Evolutionary conservation across 441 rosid species (phyloP), one percentile per base, ranked within the genome.

Genomic region (Populus trichocarpa): DNA sequence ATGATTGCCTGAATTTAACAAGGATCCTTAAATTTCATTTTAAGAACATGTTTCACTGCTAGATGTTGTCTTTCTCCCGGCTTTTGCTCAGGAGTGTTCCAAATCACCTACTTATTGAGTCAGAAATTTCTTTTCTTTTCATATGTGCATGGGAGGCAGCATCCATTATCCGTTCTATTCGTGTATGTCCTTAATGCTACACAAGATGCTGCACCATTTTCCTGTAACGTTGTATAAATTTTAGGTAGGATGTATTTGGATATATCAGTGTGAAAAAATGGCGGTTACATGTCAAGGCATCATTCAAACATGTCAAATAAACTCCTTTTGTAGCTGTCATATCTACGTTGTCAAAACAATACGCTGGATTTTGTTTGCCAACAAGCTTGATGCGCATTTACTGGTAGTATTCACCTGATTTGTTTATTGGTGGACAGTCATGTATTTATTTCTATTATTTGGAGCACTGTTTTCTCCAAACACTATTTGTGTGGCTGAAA

Each of bases 141-240:
- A 8, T 32, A 40, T 76, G 61, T 70, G 65, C 5, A 67, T 77
- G 77, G 36, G 53, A 22, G 20, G 20, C 25, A 65, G 69, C 50
- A 42, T 69, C 72, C 46, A 9, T 25, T 57, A 26, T 70, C 67
- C 12, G 33, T n/a, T 61, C 38, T 42, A 23, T 71, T 68, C 40
- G 11, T 65, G 35, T 14, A 53, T 69, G 77, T 70, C 25, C 9
- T 38, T 46, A 72, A 7, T 72, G 63, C 26, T 71, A 12, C 68
- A 18, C 16, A 26, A 38, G 69, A 71, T 77, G 72, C 70, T 25
- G 33, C 79, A 65, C 77, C 77, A 9, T 78, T 38, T 80, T 64
- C 73, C 53, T 75, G 80, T 84, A 84, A 79, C 76, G 76, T 83
- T 84, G 78, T 85, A 79, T 65, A 72, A 50, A 46, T 72, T 75